These are phyloP conservation scores for Aspergillus aculeatus DNA, from an alignment of 2,329 filamentous ascomycete species.

Conservation along the genomic window DNA sequence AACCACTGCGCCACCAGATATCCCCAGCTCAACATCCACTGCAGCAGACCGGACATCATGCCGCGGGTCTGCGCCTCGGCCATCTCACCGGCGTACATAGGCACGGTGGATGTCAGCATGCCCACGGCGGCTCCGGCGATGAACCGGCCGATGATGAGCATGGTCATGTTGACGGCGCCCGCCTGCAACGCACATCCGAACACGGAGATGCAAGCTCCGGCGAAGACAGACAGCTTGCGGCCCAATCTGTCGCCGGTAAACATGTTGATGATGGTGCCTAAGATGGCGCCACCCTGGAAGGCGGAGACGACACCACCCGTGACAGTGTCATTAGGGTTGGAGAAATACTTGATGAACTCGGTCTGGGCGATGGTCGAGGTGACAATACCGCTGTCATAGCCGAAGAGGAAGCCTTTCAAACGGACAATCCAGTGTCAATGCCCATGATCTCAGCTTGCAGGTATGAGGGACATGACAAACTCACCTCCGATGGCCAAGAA, in stretches of 20 bases:
- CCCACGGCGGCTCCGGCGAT: conserved; percentile 9
- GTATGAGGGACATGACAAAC: not conserved
- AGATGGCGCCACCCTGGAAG: conserved; percentile 38
- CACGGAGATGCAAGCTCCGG: conserved; percentile 7
- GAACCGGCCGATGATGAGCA: conserved; percentile 10
- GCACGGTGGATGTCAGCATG: conserved; percentile 15
- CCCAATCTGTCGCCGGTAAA: conserved; percentile 3
- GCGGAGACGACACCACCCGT: conserved; percentile 38
- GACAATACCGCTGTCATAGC: conserved; percentile 35
- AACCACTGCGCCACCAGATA: conserved; percentile 42
- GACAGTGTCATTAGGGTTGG: conserved; percentile 18
- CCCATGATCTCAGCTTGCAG: too few species aligned
- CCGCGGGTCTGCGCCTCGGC: conserved; percentile 33
- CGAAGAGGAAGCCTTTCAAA: conserved; percentile 30
- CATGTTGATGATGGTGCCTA: conserved; percentile 7
- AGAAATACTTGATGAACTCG: conserved; percentile 28
- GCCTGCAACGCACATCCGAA: conserved; percentile 8
- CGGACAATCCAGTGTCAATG: not conserved
- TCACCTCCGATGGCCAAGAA: conserved; percentile 24
- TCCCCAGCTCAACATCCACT: conserved; percentile 41
- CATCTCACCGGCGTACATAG: conserved; percentile 36
- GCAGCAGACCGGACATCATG: conserved; percentile 28
- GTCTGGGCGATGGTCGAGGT: conserved; percentile 32
- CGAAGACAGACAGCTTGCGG: conserved; percentile 7
- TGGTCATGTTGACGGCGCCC: conserved; percentile 8